These are phyloP conservation scores for Xylaria sp. DNA, from an alignment of 2,329 filamentous ascomycete species.

Conservation along the genomic window DNA sequence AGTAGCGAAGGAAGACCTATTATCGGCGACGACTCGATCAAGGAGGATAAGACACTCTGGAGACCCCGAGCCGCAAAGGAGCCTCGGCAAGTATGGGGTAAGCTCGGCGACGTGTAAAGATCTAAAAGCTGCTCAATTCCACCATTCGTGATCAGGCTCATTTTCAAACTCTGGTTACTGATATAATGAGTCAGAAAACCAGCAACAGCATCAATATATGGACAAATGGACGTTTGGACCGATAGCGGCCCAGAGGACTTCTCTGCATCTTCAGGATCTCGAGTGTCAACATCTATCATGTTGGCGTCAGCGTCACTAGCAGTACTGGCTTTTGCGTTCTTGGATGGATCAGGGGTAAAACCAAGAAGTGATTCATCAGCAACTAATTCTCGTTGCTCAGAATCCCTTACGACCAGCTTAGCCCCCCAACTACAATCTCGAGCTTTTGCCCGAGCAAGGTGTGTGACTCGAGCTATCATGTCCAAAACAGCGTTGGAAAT, in stretches of 20 bases:
- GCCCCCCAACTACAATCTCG: slow-evolving; percentile 77
- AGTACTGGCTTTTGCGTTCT: slow-evolving; percentile 55
- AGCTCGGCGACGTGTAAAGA: slow-evolving; percentile 82
- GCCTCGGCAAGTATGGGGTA: slow-evolving; percentile 78
- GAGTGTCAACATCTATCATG: slow-evolving; percentile 69
- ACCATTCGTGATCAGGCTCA: slow-evolving; percentile 79
- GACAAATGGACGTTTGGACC: slow-evolving; percentile 60
- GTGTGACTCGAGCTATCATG: slow-evolving; percentile 85
- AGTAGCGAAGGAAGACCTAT: slow-evolving; percentile 85
- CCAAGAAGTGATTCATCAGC: slow-evolving; percentile 60
- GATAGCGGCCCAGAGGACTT: slow-evolving; percentile 36
- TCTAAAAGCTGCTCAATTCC: slow-evolving; percentile 88
- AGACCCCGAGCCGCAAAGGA: slow-evolving; percentile 75
- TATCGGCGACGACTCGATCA: slow-evolving; percentile 84
- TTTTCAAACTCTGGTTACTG: slow-evolving; percentile 77
- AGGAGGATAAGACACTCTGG: slow-evolving; percentile 76
- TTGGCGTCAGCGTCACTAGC: slow-evolving; percentile 66
- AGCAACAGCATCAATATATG: slow-evolving; percentile 80
- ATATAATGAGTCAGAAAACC: slow-evolving; percentile 82
- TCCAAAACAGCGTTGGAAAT: slow-evolving; percentile 88
- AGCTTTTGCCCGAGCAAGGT: slow-evolving; percentile 78
- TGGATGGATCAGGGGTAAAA: slow-evolving; percentile 36
- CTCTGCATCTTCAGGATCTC: slow-evolving; percentile 40
- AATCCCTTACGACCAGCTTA: slow-evolving; percentile 75
- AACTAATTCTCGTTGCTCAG: slow-evolving; percentile 68